Percentiles rank a stretch among this genome's conserved stretches.
Conservation (phyloP, 441 rosid species). For the Populus hybrid region DNA sequence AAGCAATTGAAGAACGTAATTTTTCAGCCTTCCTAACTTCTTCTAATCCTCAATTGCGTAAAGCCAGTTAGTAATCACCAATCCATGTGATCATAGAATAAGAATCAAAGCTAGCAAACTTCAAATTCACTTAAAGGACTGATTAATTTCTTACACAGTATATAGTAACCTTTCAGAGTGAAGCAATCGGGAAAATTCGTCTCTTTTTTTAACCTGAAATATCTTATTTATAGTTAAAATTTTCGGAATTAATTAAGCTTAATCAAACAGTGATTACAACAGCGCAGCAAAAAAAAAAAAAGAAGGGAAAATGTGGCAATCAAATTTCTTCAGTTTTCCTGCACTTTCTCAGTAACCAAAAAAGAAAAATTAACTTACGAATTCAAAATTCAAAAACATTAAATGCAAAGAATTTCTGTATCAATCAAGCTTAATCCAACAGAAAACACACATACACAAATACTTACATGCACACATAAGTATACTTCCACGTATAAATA, state of each 20-base stretch:
- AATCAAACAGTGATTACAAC: not conserved
- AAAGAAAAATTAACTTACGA: not conserved
- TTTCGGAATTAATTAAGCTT: not conserved
- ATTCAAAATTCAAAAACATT: too few species aligned
- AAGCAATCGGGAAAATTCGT: not conserved
- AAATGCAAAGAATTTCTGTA: not conserved
- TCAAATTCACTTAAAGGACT: not conserved
- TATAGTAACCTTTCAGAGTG: not conserved
- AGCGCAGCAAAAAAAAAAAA: not conserved
- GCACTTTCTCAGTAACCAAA: not conserved
- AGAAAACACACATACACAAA: not conserved
- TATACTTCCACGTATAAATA: not conserved
- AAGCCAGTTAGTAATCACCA: slow-evolving; percentile 9
- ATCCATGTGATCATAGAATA: not conserved
- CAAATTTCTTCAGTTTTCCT: not conserved
- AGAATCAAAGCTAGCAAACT: not conserved
- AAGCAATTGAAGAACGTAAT: slow-evolving; percentile 18
- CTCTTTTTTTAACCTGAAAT: not conserved
- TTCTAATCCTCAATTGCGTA: slow-evolving; percentile 11
- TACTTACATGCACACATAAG: not conserved
- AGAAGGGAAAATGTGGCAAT: not conserved
- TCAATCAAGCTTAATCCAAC: not conserved
- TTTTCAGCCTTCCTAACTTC: slow-evolving; percentile 6
- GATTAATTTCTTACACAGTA: not conserved
- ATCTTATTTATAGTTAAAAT: not conserved